Evolutionary conservation across 352 stramenopile genomes (phyloP), one percentile per base, ranked within the genome.

Genomic region (Lagenidium giganteum): DNA sequence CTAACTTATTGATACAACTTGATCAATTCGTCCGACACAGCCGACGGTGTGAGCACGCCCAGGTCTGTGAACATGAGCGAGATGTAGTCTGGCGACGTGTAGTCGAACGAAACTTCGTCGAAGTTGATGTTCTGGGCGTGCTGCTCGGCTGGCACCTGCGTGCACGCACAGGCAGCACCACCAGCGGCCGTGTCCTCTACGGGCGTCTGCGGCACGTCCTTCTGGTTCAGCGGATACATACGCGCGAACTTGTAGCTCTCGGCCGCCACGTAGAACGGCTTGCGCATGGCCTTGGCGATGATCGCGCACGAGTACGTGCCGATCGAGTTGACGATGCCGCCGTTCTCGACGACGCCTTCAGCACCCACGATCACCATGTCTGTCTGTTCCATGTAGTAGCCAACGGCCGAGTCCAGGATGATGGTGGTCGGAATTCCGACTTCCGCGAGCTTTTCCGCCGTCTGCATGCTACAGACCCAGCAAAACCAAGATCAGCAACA

Each of bases 211-310:
- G 86, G 81, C 20, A 98, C 70, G 67, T 98, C 95, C 34, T 75
- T 61, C 70, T 98, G 95, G 40, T 88, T 96, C 37, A 98, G 61
- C 14, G 95, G 95, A 63, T 97, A 98, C 47, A 98, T 60, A n/a
- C 95, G 87, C 18, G 93, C 92, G 67, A 98, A 98, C 54, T 98
- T 98, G 68, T 98, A 98, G 54, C 81, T 97, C 66, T 98, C 94
- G 2, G 93, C 93, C 1, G 94, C 95, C 13, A 98, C 95, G 74
- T 98, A 99, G 61, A 99, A 96, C 11, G 95, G 95, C 41, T 97
- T 97, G 23, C 94, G 91, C 52, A 96, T 66, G 21, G 94, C 90
- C 51, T 96, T 82, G 4, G 95, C 95, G 55, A 96, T 84, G 25
- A 97, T 74, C 0, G 92, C 95, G 33, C 95, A 71, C n/a, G 86